Percentiles rank a stretch among this genome's conserved stretches.
phyloP scores from a whole-genome alignment of 2,329 filamentous ascomycete genomes.

The Colletotrichum sp. region DNA sequence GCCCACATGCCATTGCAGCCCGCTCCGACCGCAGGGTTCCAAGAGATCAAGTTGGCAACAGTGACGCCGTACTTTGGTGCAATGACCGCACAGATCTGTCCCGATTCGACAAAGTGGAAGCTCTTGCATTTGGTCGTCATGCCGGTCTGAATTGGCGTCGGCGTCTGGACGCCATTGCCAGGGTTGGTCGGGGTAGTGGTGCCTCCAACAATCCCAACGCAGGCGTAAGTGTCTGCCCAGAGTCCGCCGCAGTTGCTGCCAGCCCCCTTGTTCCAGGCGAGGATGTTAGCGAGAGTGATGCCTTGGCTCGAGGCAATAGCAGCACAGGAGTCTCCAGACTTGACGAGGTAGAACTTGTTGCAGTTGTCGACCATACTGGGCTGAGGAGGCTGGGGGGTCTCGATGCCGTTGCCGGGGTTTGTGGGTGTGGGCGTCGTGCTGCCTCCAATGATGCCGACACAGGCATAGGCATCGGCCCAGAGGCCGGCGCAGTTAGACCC shows the following conservation, averaged over 20 bases:
- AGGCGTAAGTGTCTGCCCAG: slow-evolving; percentile 14
- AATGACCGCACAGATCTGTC: slow-evolving; percentile 6
- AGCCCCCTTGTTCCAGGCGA: slow-evolving; percentile 35
- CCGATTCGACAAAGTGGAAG: slow-evolving; percentile 10
- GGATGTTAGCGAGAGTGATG: slow-evolving; percentile 26
- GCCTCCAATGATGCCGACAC: not conserved
- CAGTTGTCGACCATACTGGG: not conserved
- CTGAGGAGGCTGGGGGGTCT: not conserved
- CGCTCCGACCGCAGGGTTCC: not conserved
- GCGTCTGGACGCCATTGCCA: slow-evolving; percentile 18
- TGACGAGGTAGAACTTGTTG: not conserved
- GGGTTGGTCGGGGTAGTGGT: not conserved
- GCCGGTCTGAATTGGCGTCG: not conserved
- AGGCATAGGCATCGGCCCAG: slow-evolving; percentile 14
- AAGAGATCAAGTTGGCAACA: not conserved
- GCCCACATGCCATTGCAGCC: not conserved
- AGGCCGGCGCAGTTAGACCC: slow-evolving; percentile 28
- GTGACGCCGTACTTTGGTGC: not conserved
- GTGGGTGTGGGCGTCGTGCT: not conserved
- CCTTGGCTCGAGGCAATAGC: not conserved
- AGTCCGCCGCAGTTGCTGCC: slow-evolving; percentile 29
- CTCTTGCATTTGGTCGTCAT: slow-evolving; percentile 21
- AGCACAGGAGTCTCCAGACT: not conserved
- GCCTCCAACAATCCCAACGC: not conserved
- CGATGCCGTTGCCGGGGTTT: not conserved